Evolutionary conservation across 345 rosid species (phyloP).

Genomic region (Salix arbutifolia): DNA sequence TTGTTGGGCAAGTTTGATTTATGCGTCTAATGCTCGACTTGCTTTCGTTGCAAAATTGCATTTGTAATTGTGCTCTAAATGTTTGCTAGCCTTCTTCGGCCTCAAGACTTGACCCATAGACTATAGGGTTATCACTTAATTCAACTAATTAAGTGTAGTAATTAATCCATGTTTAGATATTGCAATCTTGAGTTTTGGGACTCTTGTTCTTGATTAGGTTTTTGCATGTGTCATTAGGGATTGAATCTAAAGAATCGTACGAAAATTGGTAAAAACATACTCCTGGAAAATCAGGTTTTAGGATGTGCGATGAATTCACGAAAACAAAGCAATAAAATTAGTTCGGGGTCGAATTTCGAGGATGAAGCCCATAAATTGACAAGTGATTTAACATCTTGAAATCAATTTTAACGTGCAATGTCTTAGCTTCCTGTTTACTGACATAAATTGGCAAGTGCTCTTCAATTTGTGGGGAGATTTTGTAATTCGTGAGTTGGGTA

Average conservation of each 20-base stretch:
- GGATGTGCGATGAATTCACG: too few species aligned
- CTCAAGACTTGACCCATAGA: neutral
- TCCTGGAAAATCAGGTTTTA: neutral
- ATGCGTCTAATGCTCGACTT: constrained; percentile 39
- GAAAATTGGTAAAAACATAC: neutral
- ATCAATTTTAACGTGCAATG: neutral
- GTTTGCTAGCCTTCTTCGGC: neutral
- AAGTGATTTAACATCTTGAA: neutral
- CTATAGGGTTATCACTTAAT: neutral
- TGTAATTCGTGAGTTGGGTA: neutral
- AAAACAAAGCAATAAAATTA: neutral
- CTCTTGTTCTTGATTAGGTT: neutral
- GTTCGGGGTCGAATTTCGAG: too few species aligned
- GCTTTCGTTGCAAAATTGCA: neutral
- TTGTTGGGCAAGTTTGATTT: constrained; percentile 45
- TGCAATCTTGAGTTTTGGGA: neutral
- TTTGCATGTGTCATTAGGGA: neutral
- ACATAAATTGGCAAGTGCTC: neutral
- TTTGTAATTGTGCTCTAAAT: neutral
- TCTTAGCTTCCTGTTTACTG: neutral
- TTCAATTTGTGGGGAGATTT: neutral
- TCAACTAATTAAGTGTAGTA: neutral
- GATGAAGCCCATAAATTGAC: neutral
- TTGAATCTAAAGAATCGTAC: neutral
- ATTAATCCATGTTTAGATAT: neutral